Conservation (phyloP, 352 stramenopile genomes). For the Phytophthora idaei region DNA sequence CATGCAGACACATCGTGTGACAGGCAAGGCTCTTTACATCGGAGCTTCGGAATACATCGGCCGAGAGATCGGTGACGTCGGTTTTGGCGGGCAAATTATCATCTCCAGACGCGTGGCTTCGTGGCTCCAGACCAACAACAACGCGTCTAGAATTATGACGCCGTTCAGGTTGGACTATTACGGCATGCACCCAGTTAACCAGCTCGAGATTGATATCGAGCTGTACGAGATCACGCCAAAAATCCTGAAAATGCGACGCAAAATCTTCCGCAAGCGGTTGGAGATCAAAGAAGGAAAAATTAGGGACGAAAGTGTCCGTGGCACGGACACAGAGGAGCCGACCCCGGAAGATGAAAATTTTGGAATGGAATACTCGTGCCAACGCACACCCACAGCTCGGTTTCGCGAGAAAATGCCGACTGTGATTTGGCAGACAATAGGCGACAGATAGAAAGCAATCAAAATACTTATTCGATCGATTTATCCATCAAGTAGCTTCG, state of each 20-base stretch:
- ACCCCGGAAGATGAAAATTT: constrained; percentile 44
- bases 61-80: constrained; percentile 66
- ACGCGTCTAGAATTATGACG: constrained; percentile 45
- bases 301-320: constrained; percentile 30
- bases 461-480: constrained; percentile 40
- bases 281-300: constrained; percentile 35
- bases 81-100: constrained; percentile 73
- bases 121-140: constrained; percentile 47
- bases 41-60: constrained; percentile 68
- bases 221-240: constrained; percentile 69
- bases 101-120: constrained; percentile 62
- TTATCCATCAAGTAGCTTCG: constrained; percentile 22
- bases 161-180: constrained; percentile 61
- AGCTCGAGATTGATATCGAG: constrained; percentile 63
- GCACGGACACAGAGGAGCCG: constrained; percentile 39
- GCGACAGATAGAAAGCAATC: constrained; percentile 34
- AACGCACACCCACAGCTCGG: constrained; percentile 47
- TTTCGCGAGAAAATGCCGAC: constrained; percentile 46
- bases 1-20: constrained; percentile 64
- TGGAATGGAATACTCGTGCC: constrained; percentile 40
- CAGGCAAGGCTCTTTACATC: constrained; percentile 68
- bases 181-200: constrained; percentile 47
- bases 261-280: constrained; percentile 56
- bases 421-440: constrained; percentile 42
- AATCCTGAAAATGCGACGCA: constrained; percentile 53